Evolutionary conservation across 2,329 filamentous ascomycete species (phyloP).

Genomic region (Akanthomyces uredinophilus): DNA sequence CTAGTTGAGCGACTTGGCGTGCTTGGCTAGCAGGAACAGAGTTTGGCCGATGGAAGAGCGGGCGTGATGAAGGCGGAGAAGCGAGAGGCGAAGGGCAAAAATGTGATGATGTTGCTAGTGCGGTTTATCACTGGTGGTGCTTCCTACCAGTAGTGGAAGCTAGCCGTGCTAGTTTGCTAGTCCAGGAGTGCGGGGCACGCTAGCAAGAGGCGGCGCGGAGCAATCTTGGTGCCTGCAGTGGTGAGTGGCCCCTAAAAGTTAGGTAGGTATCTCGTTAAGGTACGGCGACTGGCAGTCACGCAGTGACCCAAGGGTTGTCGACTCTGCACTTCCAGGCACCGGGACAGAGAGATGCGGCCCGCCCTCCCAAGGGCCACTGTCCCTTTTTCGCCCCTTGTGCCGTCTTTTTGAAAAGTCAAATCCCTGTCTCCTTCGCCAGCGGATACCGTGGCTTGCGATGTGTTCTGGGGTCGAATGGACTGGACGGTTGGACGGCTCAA

Average conservation of each 20-base stretch:
- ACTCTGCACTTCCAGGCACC: too few species aligned
- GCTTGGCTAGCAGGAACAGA: background rate
- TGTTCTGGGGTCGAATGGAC: too few species aligned
- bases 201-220: background rate
- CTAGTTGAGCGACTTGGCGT: too few species aligned
- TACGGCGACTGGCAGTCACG: too few species aligned
- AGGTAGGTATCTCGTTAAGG: background rate
- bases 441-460: background rate
- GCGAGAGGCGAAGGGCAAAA: slow-evolving; percentile 14
- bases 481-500: background rate
- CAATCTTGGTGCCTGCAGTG: background rate
- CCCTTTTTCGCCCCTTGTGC: background rate
- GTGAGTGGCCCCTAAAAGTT: too few species aligned
- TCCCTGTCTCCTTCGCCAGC: background rate
- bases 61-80: slow-evolving; percentile 5
- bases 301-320: too few species aligned
- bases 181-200: background rate
- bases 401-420: background rate
- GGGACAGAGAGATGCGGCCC: background rate
- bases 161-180: too few species aligned
- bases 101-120: background rate
- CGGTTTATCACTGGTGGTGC: background rate
- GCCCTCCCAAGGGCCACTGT: background rate
- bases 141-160: background rate
- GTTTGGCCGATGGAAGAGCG: background rate